phyloP scores from a whole-genome alignment of 2,329 filamentous ascomycete genomes.

The Ampelomyces quisqualis region DNA sequence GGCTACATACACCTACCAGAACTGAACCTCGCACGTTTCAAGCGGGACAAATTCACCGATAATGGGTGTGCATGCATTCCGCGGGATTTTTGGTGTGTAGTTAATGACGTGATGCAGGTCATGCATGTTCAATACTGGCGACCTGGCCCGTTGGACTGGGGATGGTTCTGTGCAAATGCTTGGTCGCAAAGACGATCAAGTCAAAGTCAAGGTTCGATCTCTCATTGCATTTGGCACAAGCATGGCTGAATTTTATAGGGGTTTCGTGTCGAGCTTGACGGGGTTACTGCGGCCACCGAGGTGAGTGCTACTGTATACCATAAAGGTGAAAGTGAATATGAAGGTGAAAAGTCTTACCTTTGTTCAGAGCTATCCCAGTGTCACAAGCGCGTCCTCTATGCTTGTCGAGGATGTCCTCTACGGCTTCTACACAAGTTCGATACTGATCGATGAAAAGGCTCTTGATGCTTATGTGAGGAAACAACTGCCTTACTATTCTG shows the following conservation, averaged over 20 bases:
- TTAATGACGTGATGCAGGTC: slow-evolving; percentile 17
- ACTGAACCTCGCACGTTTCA: slow-evolving; percentile 54
- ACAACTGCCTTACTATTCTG: slow-evolving; percentile 57
- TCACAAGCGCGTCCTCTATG: slow-evolving; percentile 53
- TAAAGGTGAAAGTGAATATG: background rate
- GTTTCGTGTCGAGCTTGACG: slow-evolving; percentile 62
- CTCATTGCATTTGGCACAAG: background rate
- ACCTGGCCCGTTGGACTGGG: slow-evolving; percentile 57
- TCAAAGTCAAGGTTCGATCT: slow-evolving; percentile 56
- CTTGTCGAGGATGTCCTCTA: slow-evolving; percentile 53
- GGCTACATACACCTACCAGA: slow-evolving; percentile 58
- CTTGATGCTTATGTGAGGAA: slow-evolving; percentile 47
- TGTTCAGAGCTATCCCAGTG: slow-evolving; percentile 46
- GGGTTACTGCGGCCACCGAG: slow-evolving; percentile 48
- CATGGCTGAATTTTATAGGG: slow-evolving; percentile 42
- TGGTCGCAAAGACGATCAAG: slow-evolving; percentile 61
- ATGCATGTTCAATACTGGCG: slow-evolving; percentile 62
- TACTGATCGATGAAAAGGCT: slow-evolving; percentile 24
- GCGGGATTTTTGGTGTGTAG: background rate
- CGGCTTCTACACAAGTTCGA: slow-evolving; percentile 53
- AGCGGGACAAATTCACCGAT: slow-evolving; percentile 53
- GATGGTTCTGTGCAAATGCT: slow-evolving; percentile 58
- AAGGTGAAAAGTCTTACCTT: slow-evolving; percentile 1
- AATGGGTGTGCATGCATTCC: slow-evolving; percentile 49
- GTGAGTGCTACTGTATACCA: slow-evolving; percentile 1